Base-by-base conservation (phyloP, 2,329 filamentous ascomycete genomes). In the Aureobasidium zeae region DNA sequence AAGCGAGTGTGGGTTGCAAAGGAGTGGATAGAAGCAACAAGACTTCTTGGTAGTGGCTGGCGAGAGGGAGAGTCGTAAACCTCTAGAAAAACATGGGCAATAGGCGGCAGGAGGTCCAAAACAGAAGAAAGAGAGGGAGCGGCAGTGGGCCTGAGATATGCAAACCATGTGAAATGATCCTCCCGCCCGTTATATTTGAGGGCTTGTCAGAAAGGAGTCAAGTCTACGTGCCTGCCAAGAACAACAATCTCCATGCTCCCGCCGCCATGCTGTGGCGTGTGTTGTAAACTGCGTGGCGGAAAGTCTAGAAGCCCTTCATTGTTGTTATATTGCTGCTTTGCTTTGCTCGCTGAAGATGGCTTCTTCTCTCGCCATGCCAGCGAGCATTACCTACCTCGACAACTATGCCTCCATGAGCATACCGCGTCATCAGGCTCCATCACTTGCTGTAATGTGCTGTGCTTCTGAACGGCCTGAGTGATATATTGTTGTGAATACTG, bases 1-100 rank as follows among this genome's bases (percentile, higher is more conserved):
- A 33, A 43, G 21, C 12, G 22, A 43, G 30, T 43, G 39, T 21
- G 8, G 16, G 12, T 26, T 34, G 29, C 39, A 43, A 43, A 43
- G 34, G 39, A 43, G 30, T 43, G 39, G 39, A 43, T 34, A 43
- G 39, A 43, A 43, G 39, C 39, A 43, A n/a, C n/a, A 34, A 34
- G 16, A 30, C 39, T 21, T 43, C 39, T 39, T 30, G 15, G 26
- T 39, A 13, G n/a, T 21, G 25, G 7, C 36, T 19, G 30, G 11
- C n/a, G 39, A 24, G 7, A 22, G 13, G 7, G 21, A 43, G 12
- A 19, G 39, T 43, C 22, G 21, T 13, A 15, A 43, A 28, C 29
- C 33, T 43, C 22, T 13, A 43, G 30, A n/a, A n/a, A n/a, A n/a
- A n/a, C n/a, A n/a, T n/a, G n/a, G n/a, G n/a, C n/a, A n/a, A 12